Base-by-base conservation (phyloP, 192 early-diverging fungal genomes). In the Coemansia guatemalensis region DNA sequence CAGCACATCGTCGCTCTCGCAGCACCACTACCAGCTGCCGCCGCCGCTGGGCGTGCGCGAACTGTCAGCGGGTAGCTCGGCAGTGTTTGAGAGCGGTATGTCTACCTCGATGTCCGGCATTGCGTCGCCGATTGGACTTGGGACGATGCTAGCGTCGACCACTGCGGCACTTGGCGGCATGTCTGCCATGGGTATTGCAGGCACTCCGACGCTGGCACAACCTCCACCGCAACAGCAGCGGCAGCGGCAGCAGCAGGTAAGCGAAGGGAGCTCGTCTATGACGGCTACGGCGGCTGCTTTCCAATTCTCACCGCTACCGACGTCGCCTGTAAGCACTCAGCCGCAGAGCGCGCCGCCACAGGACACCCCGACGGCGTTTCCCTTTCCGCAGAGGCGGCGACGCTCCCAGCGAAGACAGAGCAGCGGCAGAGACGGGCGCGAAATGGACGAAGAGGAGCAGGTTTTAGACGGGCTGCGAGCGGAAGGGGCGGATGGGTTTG, bases 401-500 rank as follows among this genome's bases (percentile, higher is more conserved):
- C 27, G 21, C 26, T 26, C 60, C 8, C 48, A 26, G 50, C 60
- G 25, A n/a, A 18, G 47, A 9, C 35, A 23, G 47, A 61, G 56
- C 60, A 51, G 48, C 48, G 44, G 6, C 58, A 23, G 3, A 6
- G 29, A 17, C 11, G 35, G 18, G 30, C 27, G 44, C 49, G 47
- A 26, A 6, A 62, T 65, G 0, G 54, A 58, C 21, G 78, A 81
- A 27, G 78, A 81, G 26, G 72, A 81, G 32, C 44, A 58, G 44
- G 78, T 81, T 23, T 66, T 81, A 26, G 68, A 68, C 26, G 73
- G 65, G 14, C 69, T 81, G 49, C 59, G 59, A 18, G 54, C 68
- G 8, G 72, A 74, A 11, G 78, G 72, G 5, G 72, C 68, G 0
- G 78, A 81, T 48, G 64, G 41, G 47, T 81, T 81, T 53, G 78